Evolutionary conservation across 2,329 filamentous ascomycete genomes (phyloP), one percentile per base, ranked within the genome.

Genomic region (Xylariaceae sp.): DNA sequence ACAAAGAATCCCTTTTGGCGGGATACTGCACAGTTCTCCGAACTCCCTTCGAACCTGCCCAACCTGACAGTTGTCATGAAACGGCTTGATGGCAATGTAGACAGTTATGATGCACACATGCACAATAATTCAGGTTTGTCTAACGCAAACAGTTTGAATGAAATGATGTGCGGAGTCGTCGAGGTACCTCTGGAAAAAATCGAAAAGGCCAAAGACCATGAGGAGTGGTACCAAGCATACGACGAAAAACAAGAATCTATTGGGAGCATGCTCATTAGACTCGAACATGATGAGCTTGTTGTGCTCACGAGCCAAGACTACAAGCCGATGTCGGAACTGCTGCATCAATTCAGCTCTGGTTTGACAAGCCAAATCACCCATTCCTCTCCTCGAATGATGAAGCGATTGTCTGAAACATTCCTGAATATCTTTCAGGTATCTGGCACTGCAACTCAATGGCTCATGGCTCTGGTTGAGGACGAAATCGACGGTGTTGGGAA

Each of bases 381-480:
- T 36, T 80, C 86, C 45, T 75, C 96, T 44, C 86, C 89, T 1
- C 80, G 82, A 2, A 86, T 89, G 59, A 73, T 96, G 25, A 85
- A 86, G 42, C 77, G 81, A n/a, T 67, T 97, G 7, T 87, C 90
- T 2, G 91, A 96, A 61, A 83, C 86, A 22, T 80, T 97, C 29
- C 71, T 97, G 52, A 94, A 97, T 63, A 95, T 98, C 42, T 98
- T 92, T 59, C 93, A 98, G 62, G 91, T 95, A 3, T 92, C 90
- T 2, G 89, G 88, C 0, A 80, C 81, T 29, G 86, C 88, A 2
- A 78, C 79, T 35, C 89, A 96, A 48, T 98, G 93, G 93, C 77
- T 98, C 19, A 93, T 89, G 74, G 84, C 88, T 2, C 73, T 98
- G 33, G 88, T 96, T 0, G 93, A 98, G 65, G 92, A 97, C 61